These are phyloP conservation scores for Fusarium nematophilum DNA, from an alignment of 2,329 filamentous ascomycete genomes.

Conservation along the genomic window DNA sequence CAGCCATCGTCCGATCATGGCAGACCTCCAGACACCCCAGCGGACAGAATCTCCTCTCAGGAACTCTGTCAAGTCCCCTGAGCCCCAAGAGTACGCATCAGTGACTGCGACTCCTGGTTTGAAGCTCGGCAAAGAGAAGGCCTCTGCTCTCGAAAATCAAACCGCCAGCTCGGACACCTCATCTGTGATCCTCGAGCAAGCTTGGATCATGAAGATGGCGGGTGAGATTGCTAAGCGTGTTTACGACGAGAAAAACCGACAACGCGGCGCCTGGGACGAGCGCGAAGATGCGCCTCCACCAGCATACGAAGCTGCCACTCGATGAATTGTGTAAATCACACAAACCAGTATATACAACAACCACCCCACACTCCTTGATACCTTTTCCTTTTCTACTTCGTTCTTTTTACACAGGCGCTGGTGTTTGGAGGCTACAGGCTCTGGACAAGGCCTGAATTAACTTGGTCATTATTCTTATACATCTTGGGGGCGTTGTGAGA, in stretches of 20 bases:
- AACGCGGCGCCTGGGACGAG: constrained; percentile 56
- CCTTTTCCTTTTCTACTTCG: constrained; percentile 21
- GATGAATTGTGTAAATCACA: constrained; percentile 46
- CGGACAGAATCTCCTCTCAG: constrained; percentile 39
- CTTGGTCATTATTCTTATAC: constrained; percentile 33
- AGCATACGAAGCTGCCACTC: constrained; percentile 66
- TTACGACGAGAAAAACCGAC: constrained; percentile 81
- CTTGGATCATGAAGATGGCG: constrained; percentile 94
- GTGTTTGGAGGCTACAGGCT: constrained; percentile 33
- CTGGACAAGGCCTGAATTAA: constrained; percentile 19
- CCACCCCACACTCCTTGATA: constrained; percentile 35
- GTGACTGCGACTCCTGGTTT: constrained; percentile 26
- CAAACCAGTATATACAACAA: constrained; percentile 27
- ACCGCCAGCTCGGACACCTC: constrained; percentile 58
- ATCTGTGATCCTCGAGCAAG: constrained; percentile 77
- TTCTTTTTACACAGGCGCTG: constrained; percentile 36
- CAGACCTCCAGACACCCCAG: constrained; percentile 40
- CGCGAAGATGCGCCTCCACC: constrained; percentile 69
- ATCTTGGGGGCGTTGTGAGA: constrained; percentile 37
- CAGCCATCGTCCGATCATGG: constrained; percentile 39
- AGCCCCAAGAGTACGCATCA: constrained; percentile 27
- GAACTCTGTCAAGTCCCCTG: constrained; percentile 31
- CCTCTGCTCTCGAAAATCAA: constrained; percentile 47
- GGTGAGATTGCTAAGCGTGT: constrained; percentile 89
- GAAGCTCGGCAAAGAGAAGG: constrained; percentile 46